These are phyloP conservation scores for Pelargonium australe DNA, from an alignment of 441 rosid species.

Conservation along the genomic window DNA sequence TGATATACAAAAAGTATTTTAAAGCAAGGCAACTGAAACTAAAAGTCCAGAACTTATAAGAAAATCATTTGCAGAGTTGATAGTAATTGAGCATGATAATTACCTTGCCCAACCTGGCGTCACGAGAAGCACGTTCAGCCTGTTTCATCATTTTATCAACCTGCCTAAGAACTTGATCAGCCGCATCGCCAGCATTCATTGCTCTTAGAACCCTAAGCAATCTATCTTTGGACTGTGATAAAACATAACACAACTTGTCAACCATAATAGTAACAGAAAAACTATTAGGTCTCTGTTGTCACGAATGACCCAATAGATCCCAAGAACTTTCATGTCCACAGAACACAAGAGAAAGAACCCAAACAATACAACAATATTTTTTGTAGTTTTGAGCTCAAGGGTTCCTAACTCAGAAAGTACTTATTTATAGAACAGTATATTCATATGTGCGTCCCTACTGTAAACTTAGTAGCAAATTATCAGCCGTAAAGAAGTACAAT, in stretches of 20 bases:
- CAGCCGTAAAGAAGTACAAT: not conserved
- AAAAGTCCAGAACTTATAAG: constrained; percentile 18
- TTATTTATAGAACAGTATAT: not conserved
- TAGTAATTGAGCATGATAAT: constrained; percentile 13
- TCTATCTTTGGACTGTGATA: constrained; percentile 79
- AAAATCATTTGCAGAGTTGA: constrained; percentile 7
- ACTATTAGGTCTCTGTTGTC: not conserved
- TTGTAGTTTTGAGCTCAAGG: constrained; percentile 2
- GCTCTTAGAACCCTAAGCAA: constrained; percentile 74
- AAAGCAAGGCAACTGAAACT: constrained; percentile 18
- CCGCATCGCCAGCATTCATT: constrained; percentile 96
- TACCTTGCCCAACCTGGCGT: constrained; percentile 70
- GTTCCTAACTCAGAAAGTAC: constrained; percentile 6
- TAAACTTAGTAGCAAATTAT: not conserved
- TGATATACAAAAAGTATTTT: constrained; percentile 30
- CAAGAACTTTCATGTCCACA: constrained; percentile 9
- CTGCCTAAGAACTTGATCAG: constrained; percentile 94
- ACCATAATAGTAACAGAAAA: constrained; percentile 12
- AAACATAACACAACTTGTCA: constrained; percentile 24
- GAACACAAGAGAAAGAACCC: constrained; percentile 1
- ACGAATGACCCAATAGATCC: not conserved
- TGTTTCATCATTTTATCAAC: constrained; percentile 78
- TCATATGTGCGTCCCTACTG: not conserved
- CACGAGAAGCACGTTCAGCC: constrained; percentile 86
- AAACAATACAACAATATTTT: not conserved